Base-by-base conservation (phyloP, 1,284 basidiomycete genomes). In the Phlebopus sp. region DNA sequence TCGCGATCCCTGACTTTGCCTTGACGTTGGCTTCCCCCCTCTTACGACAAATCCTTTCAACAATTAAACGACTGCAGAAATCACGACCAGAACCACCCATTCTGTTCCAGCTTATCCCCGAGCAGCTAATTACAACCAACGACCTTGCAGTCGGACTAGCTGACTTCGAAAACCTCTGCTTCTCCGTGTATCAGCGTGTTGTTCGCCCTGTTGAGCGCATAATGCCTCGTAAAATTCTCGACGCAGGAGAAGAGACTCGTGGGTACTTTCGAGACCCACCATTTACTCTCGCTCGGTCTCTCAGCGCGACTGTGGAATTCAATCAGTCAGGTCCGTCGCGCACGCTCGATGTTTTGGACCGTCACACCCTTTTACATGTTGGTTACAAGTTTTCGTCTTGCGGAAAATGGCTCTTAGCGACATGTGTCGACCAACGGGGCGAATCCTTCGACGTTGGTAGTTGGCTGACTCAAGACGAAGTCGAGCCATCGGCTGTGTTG, bases 361-460 rank as follows among this genome's bases (percentile, higher is more conserved):
- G 84, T 3, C 76, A 84, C 52, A 82, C 78, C 2, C 67, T 92
- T 37, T 69, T 92, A 37, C 90, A 93, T 59, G 74, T 92, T 37
- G 89, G 79, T 1, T 93, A 92, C 62, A 69, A 70, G 30, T 55
- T 84, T 2, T 82, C 82, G 10, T 59, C 67, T 5, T 85, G 82
- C 51, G 76, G 81, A 5, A 84, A 82, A 60, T 92, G 89, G 90
- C 69, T 90, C 2, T 60, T 86, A 14, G 80, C 80, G n/a, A 74
- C 79, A n/a, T 84, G 81, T 57, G 69, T 87, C 9, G 90, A 93
- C 58, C 81, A 90, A 58, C 73, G 82, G 5, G 90, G 89, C 4
- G 88, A 92, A 61, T 78, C 73, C 11, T 79, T 84, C 58, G 80
- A 85, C 46, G 58, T 84, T 25, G 78, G 76, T 8, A 77, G 84